Base-by-base conservation (phyloP, 129 eudicot species). In the Kitagawia praeruptora region DNA sequence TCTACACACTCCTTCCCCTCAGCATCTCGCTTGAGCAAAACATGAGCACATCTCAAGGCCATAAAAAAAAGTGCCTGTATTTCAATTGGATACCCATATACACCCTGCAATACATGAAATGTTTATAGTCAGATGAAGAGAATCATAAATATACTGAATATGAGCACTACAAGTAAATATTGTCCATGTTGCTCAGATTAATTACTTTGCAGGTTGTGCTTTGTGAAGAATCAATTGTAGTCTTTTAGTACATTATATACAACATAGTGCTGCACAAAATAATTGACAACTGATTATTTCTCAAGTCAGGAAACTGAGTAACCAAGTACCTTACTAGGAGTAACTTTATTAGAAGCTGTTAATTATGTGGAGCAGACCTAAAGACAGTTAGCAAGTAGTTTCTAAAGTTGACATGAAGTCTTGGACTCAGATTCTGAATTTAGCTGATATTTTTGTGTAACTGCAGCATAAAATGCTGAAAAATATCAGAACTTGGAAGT, bases 1-100 rank as follows among this genome's bases (percentile, higher is more conserved):
- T 94, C 92, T n/a, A 87, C 71, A 23, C 90, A 86, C 41, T 89
- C 91, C 80, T 88, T 91, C 27, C 98, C 98, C 71, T 89, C 88
- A 51, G 77, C 89, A 70, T 94, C 98, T 74, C 86, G 92, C 85
- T 94, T 91, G 31, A 94, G 91, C 53, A 94, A 81, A 56, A 76
- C 75, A 78, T 84, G 77, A 18, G 98, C 98, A 70, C 97, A 94
- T 85, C 96, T 88, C 19, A 94, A 82, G 67, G 98, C 97, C 98
- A 94, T 90, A 87, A 89, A 94, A 89, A 94, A 94, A 27, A 94
- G 96, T 2, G 97, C 93, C 85, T 94, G 98, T 80, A 94, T 94
- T 83, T 94, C 98, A 42, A 94, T 92, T 1, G 98, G 98, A 82
- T 94, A 94, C 63, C 98, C 98, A 46, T 91, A 91, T 39, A 94